Evolutionary conservation across 441 rosid species (phyloP).

Genomic region (Bruguiera hainesii): DNA sequence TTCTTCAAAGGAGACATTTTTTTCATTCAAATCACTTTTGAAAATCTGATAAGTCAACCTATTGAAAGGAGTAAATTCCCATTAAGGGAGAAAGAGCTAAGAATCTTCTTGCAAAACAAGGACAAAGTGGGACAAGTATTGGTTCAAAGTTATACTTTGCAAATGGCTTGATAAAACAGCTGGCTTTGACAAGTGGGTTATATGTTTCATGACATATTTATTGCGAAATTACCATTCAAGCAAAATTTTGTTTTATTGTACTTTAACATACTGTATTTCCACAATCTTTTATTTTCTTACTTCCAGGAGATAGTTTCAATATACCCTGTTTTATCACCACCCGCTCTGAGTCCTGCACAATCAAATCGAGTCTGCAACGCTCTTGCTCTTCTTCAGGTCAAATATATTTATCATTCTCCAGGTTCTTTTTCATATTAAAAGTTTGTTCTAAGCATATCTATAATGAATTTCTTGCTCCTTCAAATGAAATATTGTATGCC

Average conservation of each 20-base stretch:
- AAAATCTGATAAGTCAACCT: no score
- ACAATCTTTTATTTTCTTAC: conserved; percentile 14
- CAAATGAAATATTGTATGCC: background rate
- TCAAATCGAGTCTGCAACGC: conserved; percentile 99
- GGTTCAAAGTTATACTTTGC: background rate
- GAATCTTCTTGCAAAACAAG: background rate
- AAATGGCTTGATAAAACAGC: background rate
- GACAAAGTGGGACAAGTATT: background rate
- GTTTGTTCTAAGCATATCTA: background rate
- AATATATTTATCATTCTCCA: background rate
- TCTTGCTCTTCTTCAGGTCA: conserved; percentile 98
- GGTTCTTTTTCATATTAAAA: conserved; percentile 11
- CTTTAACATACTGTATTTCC: background rate
- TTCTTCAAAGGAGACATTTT: background rate
- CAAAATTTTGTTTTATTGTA: conserved; percentile 3
- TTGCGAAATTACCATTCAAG: background rate
- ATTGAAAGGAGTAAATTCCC: no score
- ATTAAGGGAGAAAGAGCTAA: background rate
- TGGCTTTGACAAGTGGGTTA: background rate
- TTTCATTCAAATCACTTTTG: background rate
- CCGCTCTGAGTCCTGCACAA: conserved; percentile 84
- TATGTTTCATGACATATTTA: background rate
- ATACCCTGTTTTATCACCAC: conserved; percentile 95
- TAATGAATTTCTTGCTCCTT: background rate
- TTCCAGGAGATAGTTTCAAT: conserved; percentile 94